A percentile compares a stretch with the other conserved stretches of the same genome.
These are phyloP conservation scores for Cyclocybe aegerita DNA, from an alignment of 768 basidiomycete species.

Conservation along the genomic window DNA sequence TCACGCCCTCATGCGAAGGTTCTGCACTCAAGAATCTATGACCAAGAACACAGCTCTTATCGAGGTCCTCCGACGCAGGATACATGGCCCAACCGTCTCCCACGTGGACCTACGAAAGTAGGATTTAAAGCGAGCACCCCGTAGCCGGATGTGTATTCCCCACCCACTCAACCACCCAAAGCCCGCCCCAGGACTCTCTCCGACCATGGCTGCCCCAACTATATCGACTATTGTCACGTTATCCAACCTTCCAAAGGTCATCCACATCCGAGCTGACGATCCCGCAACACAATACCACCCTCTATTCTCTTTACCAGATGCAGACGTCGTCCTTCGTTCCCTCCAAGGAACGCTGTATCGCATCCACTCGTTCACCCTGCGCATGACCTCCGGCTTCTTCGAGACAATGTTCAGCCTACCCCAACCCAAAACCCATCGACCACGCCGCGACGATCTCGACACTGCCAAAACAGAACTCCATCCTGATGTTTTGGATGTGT, in stretches of 20 bases:
- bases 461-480: neutral
- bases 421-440: slow-evolving; percentile 25
- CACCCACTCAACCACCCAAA: neutral
- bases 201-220: slow-evolving; percentile 18
- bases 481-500: slow-evolving; percentile 29
- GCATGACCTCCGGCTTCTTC: slow-evolving; percentile 60
- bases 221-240: slow-evolving; percentile 10
- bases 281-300: slow-evolving; percentile 24
- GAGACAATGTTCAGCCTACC: slow-evolving; percentile 62
- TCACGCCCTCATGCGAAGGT: slow-evolving; percentile 14
- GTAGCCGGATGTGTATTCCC: slow-evolving; percentile 1
- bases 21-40: slow-evolving; percentile 12
- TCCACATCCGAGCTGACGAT: slow-evolving; percentile 14
- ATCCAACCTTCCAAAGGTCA: slow-evolving; percentile 1
- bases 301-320: slow-evolving; percentile 30
- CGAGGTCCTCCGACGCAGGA: slow-evolving; percentile 14
- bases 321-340: slow-evolving; percentile 37
- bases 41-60: slow-evolving; percentile 17
- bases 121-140: slow-evolving; percentile 11
- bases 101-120: slow-evolving; percentile 17
- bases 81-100: slow-evolving; percentile 15
- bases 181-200: neutral
- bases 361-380: slow-evolving; percentile 55
- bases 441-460: slow-evolving; percentile 3
- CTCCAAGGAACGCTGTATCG: slow-evolving; percentile 52